These are phyloP conservation scores for Suhomyces prunicola DNA, from an alignment of 805 yeast species.

Conservation along the genomic window DNA sequence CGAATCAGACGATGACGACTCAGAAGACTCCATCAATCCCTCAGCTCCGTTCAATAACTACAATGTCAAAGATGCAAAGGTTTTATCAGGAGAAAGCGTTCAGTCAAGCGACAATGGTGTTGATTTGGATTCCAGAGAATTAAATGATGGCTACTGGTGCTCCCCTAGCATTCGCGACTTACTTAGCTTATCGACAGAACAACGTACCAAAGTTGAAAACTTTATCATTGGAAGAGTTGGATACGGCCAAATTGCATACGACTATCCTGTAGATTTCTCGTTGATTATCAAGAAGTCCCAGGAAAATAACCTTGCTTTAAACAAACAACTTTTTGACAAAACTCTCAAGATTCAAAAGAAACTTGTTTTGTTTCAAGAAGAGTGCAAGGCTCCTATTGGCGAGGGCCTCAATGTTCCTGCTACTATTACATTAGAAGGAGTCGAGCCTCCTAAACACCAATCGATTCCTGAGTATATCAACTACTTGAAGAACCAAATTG, in stretches of 20 bases:
- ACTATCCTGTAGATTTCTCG: slow-evolving; percentile 66
- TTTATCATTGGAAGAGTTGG: slow-evolving; percentile 69
- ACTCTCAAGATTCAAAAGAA: slow-evolving; percentile 42
- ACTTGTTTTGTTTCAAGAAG: slow-evolving; percentile 39
- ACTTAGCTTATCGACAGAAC: slow-evolving; percentile 38
- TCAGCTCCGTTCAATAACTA: neutral
- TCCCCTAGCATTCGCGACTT: slow-evolving; percentile 59
- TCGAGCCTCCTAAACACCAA: slow-evolving; percentile 48
- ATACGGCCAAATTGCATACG: slow-evolving; percentile 64
- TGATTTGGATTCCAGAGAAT: slow-evolving; percentile 5
- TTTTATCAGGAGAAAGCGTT: slow-evolving; percentile 12
- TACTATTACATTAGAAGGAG: slow-evolving; percentile 60
- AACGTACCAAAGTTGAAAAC: slow-evolving; percentile 54
- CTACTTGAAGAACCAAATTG: slow-evolving; percentile 50
- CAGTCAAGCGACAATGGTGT: slow-evolving; percentile 6
- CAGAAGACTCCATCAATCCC: slow-evolving; percentile 14
- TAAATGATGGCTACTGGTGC: slow-evolving; percentile 61
- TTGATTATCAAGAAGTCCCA: slow-evolving; percentile 42
- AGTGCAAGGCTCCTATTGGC: slow-evolving; percentile 57
- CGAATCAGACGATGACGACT: slow-evolving; percentile 22
- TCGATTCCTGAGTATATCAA: slow-evolving; percentile 48
- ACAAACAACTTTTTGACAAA: slow-evolving; percentile 35
- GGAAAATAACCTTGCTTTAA: slow-evolving; percentile 35
- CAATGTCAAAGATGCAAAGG: slow-evolving; percentile 2
- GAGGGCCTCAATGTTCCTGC: slow-evolving; percentile 76